Conservation (phyloP, 139 green algal species). For the Tetradesmus lagerheimii region DNA sequence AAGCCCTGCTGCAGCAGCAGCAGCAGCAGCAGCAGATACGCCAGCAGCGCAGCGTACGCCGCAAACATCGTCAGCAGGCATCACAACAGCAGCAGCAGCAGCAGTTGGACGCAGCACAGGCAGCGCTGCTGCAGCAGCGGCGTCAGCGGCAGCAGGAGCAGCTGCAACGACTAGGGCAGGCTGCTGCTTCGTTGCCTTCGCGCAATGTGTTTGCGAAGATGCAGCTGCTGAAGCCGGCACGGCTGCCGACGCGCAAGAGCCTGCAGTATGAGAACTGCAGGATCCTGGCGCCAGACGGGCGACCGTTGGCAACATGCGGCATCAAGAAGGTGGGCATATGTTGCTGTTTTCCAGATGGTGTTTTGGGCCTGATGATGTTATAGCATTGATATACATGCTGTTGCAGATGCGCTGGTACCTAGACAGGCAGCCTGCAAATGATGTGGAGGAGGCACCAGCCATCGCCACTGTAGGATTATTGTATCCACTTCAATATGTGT, state of each 20-base stretch:
- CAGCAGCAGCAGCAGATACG: neutral
- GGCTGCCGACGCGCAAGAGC: constrained; percentile 7
- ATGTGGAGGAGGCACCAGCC: no score
- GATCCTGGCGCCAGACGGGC: constrained; percentile 15
- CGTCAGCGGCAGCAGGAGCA: constrained; percentile 28
- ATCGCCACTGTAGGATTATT: no score
- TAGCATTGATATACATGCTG: no score
- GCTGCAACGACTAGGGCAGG: constrained; percentile 3
- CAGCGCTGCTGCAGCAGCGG: constrained; percentile 20
- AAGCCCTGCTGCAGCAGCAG: neutral
- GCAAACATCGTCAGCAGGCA: neutral
- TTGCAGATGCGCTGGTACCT: no score
- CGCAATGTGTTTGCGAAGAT: constrained; percentile 19
- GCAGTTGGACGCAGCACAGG: neutral
- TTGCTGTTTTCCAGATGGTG: no score
- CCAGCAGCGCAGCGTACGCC: neutral
- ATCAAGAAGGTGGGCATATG: constrained; percentile 29
- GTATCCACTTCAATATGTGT: no score
- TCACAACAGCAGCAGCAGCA: neutral
- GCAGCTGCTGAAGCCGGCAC: constrained; percentile 20
- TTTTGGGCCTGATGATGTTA: no score
- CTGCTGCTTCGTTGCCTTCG: neutral
- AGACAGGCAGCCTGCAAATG: no score
- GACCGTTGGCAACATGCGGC: constrained; percentile 5
- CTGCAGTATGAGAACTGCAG: constrained; percentile 43